Evolutionary conservation across 495 filamentous ascomycete genomes (phyloP), one percentile per base, ranked within the genome.

Genomic region (Xylaria castorea): DNA sequence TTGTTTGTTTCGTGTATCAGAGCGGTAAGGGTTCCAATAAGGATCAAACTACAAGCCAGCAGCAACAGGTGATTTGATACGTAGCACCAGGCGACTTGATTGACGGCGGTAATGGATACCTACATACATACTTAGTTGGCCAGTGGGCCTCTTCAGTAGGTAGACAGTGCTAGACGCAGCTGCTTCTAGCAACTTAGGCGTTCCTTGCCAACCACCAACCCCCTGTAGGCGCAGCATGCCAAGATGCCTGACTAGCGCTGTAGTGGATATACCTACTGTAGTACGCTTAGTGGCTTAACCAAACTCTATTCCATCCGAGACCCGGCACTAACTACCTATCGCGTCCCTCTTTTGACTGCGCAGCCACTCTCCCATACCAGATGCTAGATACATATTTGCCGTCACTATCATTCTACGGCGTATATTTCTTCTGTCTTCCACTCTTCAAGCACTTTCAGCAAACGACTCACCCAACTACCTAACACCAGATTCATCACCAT

Each of bases 311-410:
- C 50, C 18, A 44, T 53, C 64, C 64, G 64, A 51, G 46, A 38
- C 64, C 64, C 46, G 25, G 20, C 64, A 27, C n/a, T n/a, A n/a
- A n/a, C n/a, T n/a, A n/a, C n/a, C n/a, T 67, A 27, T 25, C 30
- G 1, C 30, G 27, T 50, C 44, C 64, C 46, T 67, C 44, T 67
- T 67, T 67, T 46, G 25, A 20, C 68, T 22, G 57, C 58, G 38
- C 61, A 65, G 69, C 69, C 69, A 71, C 69, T 53, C 32, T 58
- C 53, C n/a, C n/a, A n/a, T n/a, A n/a, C n/a, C n/a, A n/a, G n/a
- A 34, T n/a, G 14, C 58, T 25, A 25, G 14, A 46, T 34, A 55
- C 69, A 65, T 65, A 65, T 71, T 71, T 65, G 60, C 69, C 69
- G 57, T 71, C 61, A 40, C 46, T 48, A 22, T 30, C 67, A 50